Conservation (phyloP, 108 stramenopile species). For the Cyclotella choctawhatcheeana region DNA sequence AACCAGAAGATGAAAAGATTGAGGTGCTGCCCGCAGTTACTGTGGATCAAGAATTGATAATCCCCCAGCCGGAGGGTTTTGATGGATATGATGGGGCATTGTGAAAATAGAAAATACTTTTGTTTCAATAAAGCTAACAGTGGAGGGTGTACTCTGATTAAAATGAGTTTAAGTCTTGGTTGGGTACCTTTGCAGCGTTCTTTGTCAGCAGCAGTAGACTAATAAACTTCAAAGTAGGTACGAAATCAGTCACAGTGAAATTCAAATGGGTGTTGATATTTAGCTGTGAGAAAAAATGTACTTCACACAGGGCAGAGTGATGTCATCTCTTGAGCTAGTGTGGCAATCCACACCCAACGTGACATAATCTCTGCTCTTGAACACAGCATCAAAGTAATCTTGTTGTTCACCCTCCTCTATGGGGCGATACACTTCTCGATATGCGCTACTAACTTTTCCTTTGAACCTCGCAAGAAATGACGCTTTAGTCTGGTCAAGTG, state of each 20-base stretch:
- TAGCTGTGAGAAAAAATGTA: conserved; percentile 36
- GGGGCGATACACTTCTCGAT: conserved; percentile 53
- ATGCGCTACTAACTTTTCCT: conserved; percentile 54
- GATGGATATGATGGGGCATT: conserved; percentile 51
- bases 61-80: conserved; percentile 33
- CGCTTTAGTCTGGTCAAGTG: conserved; percentile 59
- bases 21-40: conserved; percentile 14
- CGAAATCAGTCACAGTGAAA: neutral
- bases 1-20: conserved; percentile 11
- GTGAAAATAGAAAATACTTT: too few species aligned
- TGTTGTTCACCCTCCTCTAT: conserved; percentile 47
- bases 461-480: conserved; percentile 48
- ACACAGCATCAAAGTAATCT: conserved; percentile 57
- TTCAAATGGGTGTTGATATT: neutral
- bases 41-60: conserved; percentile 37
- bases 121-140: too few species aligned
- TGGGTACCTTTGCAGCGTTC: neutral
- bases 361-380: conserved; percentile 53
- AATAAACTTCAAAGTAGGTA: too few species aligned
- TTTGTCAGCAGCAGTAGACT: neutral
- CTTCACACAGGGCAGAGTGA: conserved; percentile 56
- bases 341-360: conserved; percentile 57
- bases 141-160: conserved; percentile 15
- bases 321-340: conserved; percentile 43
- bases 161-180: conserved; percentile 23